Evolutionary conservation across 2,329 filamentous ascomycete species (phyloP), one percentile per base, ranked within the genome.

Genomic region (Neobulgaria alba): DNA sequence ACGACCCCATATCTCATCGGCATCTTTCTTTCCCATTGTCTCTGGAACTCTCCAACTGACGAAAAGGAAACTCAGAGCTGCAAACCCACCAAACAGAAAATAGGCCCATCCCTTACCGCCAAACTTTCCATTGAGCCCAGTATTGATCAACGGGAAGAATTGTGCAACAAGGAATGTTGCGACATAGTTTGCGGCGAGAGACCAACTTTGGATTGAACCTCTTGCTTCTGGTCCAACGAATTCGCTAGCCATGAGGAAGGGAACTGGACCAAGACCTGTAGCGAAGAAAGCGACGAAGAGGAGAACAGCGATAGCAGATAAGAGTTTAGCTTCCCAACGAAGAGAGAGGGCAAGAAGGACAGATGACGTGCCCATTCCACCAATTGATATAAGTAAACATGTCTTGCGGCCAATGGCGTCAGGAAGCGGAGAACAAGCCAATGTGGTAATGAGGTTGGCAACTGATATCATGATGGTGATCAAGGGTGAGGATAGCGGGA

Each of bases 151-250:
- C 0, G 92, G 90, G 68, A 98, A 95, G 64, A 95, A 94, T 55
- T 95, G 88, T 0, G 90, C 89, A 2, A 98, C 88, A 16, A 94
- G 54, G 57, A 95, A 96, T 0, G 90, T 96, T 1, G 88, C 84
- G 18, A 86, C 71, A 71, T 93, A 96, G 61, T 92, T 96, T 10
- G 85, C 82, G 1, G 79, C 86, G 17, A 96, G 65, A 1, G 82
- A 85, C 75, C 88, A 93, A 43, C 83, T 89, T 61, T 98, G 92
- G 0, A 87, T 84, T 0, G 90, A 87, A 1, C 90, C 89, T 0
- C 95, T 88, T 0, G 90, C 92, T 59, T 95, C 87, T 10, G 87
- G 81, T 0, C 81, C 84, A 1, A 96, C 92, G 2, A 96, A 75
- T 63, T 96, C 92, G 1, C 85, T 89, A 0, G 89, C 82, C 34